Evolutionary conservation across 805 yeast genomes (phyloP).

Genomic region (Sungouiozyma ichnusensis): DNA sequence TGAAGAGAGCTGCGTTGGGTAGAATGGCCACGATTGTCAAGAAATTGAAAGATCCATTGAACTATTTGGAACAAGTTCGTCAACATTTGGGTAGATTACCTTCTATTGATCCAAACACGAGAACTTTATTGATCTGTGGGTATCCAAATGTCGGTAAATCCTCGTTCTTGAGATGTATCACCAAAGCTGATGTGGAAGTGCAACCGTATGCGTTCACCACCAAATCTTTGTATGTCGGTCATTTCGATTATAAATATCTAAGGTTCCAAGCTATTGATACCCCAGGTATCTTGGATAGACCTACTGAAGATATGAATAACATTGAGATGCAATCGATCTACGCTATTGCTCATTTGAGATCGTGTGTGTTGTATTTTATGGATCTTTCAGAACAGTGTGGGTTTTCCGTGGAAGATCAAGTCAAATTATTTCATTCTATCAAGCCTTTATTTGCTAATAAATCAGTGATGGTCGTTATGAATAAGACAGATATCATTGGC

Average conservation of each 20-base stretch:
- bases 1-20: conserved; percentile 97
- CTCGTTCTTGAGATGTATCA: conserved; percentile 81
- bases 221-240: conserved; percentile 94
- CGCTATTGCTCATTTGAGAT: conserved; percentile 96
- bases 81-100: conserved; percentile 99
- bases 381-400: conserved; percentile 99
- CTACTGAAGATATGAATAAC: conserved; percentile 98
- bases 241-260: conserved; percentile 94
- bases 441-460: conserved; percentile 96
- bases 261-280: conserved; percentile 99
- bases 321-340: conserved; percentile 99
- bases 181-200: conserved; percentile 97
- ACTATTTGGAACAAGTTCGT: conserved; percentile 94
- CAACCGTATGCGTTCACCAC: conserved; percentile 99
- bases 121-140: conserved; percentile 95
- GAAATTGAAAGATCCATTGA: conserved; percentile 87
- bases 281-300: conserved; percentile 97
- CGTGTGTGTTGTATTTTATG: conserved; percentile 95
- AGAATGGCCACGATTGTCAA: conserved; percentile 98
- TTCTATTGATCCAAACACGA: conserved; percentile 94
- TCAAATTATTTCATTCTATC: conserved; percentile 89
- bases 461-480: conserved; percentile 88
- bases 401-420: conserved; percentile 93
- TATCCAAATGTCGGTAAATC: conserved; percentile 99
- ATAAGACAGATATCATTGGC: conserved; percentile 84